A percentile compares a stretch with the other conserved stretches of the same genome.
These are phyloP conservation scores for Aureobasidium uvarum DNA, from an alignment of 2,329 filamentous ascomycete genomes.

Conservation along the genomic window DNA sequence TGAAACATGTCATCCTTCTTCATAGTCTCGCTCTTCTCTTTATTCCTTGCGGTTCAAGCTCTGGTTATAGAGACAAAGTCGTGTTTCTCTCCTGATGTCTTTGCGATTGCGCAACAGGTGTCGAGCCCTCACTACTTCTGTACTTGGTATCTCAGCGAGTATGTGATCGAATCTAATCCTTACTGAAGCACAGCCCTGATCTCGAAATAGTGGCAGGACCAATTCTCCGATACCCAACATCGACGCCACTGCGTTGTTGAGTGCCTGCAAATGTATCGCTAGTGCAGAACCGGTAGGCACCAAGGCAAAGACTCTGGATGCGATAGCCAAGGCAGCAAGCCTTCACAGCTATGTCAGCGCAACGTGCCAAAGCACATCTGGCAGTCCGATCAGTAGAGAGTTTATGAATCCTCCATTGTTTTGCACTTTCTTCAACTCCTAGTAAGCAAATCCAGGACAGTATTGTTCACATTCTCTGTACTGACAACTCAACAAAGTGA, in stretches of 20 bases:
- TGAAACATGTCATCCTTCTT: background rate
- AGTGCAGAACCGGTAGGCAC: background rate
- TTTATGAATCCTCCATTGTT: background rate
- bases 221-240: background rate
- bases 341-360: background rate
- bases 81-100: background rate
- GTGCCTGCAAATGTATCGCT: background rate
- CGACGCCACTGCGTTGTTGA: background rate
- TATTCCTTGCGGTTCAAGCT: background rate
- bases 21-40: background rate
- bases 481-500: background rate
- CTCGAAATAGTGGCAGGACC: background rate
- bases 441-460: background rate
- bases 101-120: background rate
- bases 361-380: background rate
- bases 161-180: background rate
- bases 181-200: background rate
- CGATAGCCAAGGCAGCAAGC: background rate
- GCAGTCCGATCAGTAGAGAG: background rate
- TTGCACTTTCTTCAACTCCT: background rate
- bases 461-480: no score
- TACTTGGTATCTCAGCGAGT: background rate
- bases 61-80: background rate
- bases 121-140: background rate
- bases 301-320: background rate